Evolutionary conservation across 768 basidiomycete species (phyloP).

Genomic region (Termitomyces sp.): DNA sequence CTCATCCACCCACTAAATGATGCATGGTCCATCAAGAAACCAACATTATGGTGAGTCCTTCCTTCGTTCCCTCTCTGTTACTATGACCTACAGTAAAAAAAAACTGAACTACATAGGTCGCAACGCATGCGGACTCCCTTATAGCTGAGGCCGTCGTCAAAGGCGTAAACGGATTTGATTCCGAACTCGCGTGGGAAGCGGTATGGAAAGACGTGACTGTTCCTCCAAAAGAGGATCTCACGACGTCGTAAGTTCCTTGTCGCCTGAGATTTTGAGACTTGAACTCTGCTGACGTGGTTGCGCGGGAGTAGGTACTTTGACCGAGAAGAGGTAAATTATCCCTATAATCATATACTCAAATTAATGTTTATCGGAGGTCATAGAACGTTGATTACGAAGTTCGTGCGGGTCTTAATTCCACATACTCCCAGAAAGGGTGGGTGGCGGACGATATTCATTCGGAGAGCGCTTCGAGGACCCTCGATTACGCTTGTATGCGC

Average conservation of each 20-base stretch:
- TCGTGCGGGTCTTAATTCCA: conserved; percentile 67
- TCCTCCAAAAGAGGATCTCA: conserved; percentile 51
- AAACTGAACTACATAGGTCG: conserved; percentile 39
- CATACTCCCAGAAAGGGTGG: conserved; percentile 65
- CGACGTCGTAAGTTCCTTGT: conserved; percentile 33
- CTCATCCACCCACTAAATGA: neutral
- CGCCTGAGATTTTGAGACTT: neutral
- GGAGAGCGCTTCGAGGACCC: conserved; percentile 71
- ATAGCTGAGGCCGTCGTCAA: conserved; percentile 69
- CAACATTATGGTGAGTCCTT: conserved; percentile 64
- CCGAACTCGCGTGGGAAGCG: conserved; percentile 63
- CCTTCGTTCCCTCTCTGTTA: neutral
- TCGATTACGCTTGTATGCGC: conserved; percentile 66
- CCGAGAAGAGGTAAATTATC: conserved; percentile 52
- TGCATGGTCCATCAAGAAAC: conserved; percentile 43
- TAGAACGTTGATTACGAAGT: conserved; percentile 77
- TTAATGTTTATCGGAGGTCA: neutral
- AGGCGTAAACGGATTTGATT: conserved; percentile 58
- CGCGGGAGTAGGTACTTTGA: conserved; percentile 53
- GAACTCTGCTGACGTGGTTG: neutral
- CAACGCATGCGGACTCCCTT: conserved; percentile 75
- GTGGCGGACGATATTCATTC: conserved; percentile 77
- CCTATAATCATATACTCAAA: neutral
- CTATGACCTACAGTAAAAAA: neutral
- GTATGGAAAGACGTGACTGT: conserved; percentile 70